These are phyloP conservation scores for Candida awuae DNA, from an alignment of 805 yeast genomes.

Conservation along the genomic window DNA sequence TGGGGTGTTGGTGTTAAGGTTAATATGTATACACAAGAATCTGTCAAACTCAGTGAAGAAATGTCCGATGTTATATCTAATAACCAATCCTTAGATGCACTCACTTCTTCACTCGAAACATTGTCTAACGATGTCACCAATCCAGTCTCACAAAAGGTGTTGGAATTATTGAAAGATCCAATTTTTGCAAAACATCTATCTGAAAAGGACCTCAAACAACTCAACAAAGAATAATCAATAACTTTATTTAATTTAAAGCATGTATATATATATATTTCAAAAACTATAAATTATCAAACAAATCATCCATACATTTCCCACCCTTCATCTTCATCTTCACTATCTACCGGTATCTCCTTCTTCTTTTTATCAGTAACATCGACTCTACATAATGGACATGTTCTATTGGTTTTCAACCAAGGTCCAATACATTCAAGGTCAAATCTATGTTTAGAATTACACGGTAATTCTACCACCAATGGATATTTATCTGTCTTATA, in stretches of 20 bases:
- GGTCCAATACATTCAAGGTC: constrained; percentile 89
- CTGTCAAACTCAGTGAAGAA: constrained; percentile 35
- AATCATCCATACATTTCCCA: constrained; percentile 72
- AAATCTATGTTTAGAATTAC: constrained; percentile 61
- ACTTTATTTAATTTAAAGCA: too few species aligned
- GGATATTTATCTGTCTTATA: constrained; percentile 72
- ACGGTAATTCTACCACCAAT: constrained; percentile 65
- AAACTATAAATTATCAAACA: not conserved
- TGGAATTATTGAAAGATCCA: constrained; percentile 63
- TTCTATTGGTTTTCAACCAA: constrained; percentile 67
- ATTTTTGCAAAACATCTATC: constrained; percentile 52
- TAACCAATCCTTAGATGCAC: constrained; percentile 16
- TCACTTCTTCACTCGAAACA: constrained; percentile 19
- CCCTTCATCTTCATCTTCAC: constrained; percentile 59
- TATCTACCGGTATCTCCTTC: constrained; percentile 31
- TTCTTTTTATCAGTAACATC: constrained; percentile 50
- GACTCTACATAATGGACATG: constrained; percentile 83
- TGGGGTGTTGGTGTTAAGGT: constrained; percentile 84
- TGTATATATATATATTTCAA: too few species aligned
- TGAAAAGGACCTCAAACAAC: constrained; percentile 16
- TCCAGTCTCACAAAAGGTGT: constrained; percentile 57
- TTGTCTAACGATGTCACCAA: constrained; percentile 18
- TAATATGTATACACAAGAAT: constrained; percentile 47
- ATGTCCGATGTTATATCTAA: constrained; percentile 29
- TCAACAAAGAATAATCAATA: constrained; percentile 9